Conservation (phyloP, 2,329 filamentous ascomycete species). For the Juglanconis juglandina region DNA sequence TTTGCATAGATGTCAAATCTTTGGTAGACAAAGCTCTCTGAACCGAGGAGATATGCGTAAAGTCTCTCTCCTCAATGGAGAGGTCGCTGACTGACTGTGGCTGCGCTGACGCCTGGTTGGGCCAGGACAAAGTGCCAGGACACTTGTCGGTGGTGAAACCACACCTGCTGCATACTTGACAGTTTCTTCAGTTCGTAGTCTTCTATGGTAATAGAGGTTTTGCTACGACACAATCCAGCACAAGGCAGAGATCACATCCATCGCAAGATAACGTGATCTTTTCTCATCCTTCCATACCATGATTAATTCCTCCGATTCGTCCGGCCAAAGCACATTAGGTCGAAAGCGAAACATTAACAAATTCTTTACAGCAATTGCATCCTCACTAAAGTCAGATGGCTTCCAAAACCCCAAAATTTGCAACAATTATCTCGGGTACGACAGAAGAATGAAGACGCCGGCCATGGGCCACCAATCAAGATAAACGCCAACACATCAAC, state of each 20-base stretch:
- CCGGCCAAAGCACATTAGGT: constrained; percentile 9
- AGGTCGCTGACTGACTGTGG: too few relatives aligned
- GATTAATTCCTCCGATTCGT: not conserved
- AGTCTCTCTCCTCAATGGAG: too few relatives aligned
- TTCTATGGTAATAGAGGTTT: not conserved
- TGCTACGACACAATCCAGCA: not conserved
- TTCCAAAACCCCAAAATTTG: constrained; percentile 16
- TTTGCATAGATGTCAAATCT: too few relatives aligned
- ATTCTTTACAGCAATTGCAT: constrained; percentile 9
- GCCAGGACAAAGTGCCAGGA: too few relatives aligned
- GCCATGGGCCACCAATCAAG: not conserved
- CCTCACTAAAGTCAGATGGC: constrained; percentile 15
- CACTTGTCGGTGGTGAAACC: too few relatives aligned
- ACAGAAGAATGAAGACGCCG: constrained; percentile 6
- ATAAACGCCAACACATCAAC: not conserved
- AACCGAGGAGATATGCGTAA: too few relatives aligned
- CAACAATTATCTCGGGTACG: constrained; percentile 12
- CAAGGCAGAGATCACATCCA: not conserved
- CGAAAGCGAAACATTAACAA: constrained; percentile 8
- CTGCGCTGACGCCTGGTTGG: too few relatives aligned
- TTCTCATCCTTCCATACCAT: not conserved
- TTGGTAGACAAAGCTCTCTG: too few relatives aligned
- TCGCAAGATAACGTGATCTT: constrained; percentile 1
- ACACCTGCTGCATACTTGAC: not conserved
- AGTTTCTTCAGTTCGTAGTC: not conserved